phyloP scores from a whole-genome alignment of 345 rosid genomes.

The Brassica incana region DNA sequence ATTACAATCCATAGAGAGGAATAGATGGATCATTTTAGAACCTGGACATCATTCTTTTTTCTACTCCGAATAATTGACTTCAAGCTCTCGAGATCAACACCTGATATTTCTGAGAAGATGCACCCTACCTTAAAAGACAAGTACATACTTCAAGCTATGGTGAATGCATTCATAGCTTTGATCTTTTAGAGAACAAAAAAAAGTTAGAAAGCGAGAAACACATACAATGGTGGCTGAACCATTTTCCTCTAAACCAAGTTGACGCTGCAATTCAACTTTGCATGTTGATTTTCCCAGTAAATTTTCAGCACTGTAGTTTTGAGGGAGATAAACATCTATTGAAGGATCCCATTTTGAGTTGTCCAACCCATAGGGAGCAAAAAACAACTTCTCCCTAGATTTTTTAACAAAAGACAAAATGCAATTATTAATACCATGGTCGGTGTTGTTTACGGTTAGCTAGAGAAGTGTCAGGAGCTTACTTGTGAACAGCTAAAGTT shows the following conservation, averaged over 20 bases:
- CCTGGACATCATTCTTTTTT: constrained; percentile 50
- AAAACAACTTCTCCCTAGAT: constrained; percentile 66
- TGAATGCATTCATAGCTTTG: constrained; percentile 6
- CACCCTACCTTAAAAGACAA: constrained; percentile 57
- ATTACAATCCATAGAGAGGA: background rate
- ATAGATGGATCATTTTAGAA: constrained; percentile 24
- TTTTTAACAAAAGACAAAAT: constrained; percentile 2
- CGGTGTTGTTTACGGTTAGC: background rate
- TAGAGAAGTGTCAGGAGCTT: constrained; percentile 23
- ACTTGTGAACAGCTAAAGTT: constrained; percentile 62
- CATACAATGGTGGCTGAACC: constrained; percentile 53
- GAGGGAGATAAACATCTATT: constrained; percentile 58
- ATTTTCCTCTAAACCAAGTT: constrained; percentile 45
- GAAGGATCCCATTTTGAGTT: constrained; percentile 68
- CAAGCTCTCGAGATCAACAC: constrained; percentile 51
- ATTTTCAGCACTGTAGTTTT: constrained; percentile 56
- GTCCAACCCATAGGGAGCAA: constrained; percentile 61
- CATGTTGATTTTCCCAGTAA: constrained; percentile 62
- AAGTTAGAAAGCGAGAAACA: constrained; percentile 17
- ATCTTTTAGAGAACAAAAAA: background rate
- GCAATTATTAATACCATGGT: constrained; percentile 1
- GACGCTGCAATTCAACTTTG: constrained; percentile 55
- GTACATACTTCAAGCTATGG: background rate
- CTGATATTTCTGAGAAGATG: constrained; percentile 53
- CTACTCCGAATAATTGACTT: constrained; percentile 44